These are phyloP conservation scores for Colletotrichum chlorophyti DNA, from an alignment of 2,329 filamentous ascomycete species.

Conservation along the genomic window DNA sequence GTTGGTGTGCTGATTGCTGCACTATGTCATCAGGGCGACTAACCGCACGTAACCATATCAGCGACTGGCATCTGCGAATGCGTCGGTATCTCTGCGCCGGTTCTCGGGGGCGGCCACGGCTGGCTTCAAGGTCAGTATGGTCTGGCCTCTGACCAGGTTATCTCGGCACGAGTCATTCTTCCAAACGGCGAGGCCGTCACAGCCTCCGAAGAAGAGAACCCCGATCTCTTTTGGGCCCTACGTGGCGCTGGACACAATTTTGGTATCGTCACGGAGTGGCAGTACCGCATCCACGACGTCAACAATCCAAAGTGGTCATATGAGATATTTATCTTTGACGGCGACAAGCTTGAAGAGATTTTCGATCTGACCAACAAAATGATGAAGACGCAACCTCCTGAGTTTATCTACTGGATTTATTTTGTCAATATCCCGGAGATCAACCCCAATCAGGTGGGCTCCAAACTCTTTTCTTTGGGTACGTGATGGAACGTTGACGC, in stretches of 20 bases:
- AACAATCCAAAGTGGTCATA: slow-evolving; percentile 33
- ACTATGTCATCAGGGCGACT: background rate
- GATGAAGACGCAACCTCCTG: slow-evolving; percentile 34
- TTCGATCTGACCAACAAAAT: slow-evolving; percentile 43
- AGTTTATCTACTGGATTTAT: slow-evolving; percentile 37
- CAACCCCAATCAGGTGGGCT: slow-evolving; percentile 38
- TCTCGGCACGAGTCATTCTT: slow-evolving; percentile 39
- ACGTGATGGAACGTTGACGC: background rate
- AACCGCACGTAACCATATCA: background rate
- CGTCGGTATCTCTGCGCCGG: slow-evolving; percentile 32
- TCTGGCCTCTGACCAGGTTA: slow-evolving; percentile 39
- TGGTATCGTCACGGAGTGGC: slow-evolving; percentile 53
- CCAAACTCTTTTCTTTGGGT: slow-evolving; percentile 27
- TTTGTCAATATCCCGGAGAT: slow-evolving; percentile 41
- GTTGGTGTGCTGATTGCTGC: too few species aligned
- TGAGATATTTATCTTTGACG: slow-evolving; percentile 33
- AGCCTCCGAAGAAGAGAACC: slow-evolving; percentile 33
- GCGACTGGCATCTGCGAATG: slow-evolving; percentile 36
- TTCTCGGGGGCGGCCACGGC: slow-evolving; percentile 30
- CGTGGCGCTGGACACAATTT: slow-evolving; percentile 59
- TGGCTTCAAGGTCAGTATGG: slow-evolving; percentile 25
- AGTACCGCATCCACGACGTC: slow-evolving; percentile 37
- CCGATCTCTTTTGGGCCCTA: slow-evolving; percentile 55
- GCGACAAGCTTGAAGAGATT: slow-evolving; percentile 37
- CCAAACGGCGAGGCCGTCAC: slow-evolving; percentile 33